Evolutionary conservation across 495 filamentous ascomycete genomes (phyloP), one percentile per base, ranked within the genome.

Genomic region (Aspergillus heteromorphus): DNA sequence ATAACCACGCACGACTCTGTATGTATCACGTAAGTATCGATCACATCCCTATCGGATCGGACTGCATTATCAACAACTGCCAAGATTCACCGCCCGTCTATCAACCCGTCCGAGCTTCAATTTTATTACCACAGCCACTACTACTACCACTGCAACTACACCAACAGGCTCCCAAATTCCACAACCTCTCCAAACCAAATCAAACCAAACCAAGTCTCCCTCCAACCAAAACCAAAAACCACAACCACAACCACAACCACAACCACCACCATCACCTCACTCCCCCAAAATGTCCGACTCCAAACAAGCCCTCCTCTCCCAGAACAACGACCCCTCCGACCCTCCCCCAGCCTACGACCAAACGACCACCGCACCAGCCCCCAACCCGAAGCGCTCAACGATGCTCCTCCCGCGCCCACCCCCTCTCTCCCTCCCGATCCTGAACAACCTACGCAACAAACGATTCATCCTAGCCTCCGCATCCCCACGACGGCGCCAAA

Each of bases 391-490:
- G 48, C 64, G 61, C 45, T 49, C 57, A 18, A 54, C 65, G 7
- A 27, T 27, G 36, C 65, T 69, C n/a, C 71, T 70, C 30, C 75
- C 70, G 16, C 78, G 78, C 16, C 73, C 73, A 42, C 89, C 89
- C 17, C 81, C 83, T 3, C 81, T 97, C 52, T 68, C 86, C 59
- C 80, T 97, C 3, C 91, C 95, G 7, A 80, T 87, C 49, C 76
- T 98, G 20, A 81, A 80, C 51, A 70, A 78, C 64, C 81, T 97
- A 47, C 79, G 83, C 59, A 77, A 73, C 40, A 87, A 86, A 65
- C 79, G 92, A 53, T 80, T 92, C 8, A 87, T 98, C 60, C 85
- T 98, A 9, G 93, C 93, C 57, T 95, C 89, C 2, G 80, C 85
- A 40, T 96, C 90, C 0, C 93, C 95, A 0, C 80, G 93, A 13